Evolutionary conservation across 2,329 filamentous ascomycete genomes (phyloP).

Genomic region (Tolypocladium sp.): DNA sequence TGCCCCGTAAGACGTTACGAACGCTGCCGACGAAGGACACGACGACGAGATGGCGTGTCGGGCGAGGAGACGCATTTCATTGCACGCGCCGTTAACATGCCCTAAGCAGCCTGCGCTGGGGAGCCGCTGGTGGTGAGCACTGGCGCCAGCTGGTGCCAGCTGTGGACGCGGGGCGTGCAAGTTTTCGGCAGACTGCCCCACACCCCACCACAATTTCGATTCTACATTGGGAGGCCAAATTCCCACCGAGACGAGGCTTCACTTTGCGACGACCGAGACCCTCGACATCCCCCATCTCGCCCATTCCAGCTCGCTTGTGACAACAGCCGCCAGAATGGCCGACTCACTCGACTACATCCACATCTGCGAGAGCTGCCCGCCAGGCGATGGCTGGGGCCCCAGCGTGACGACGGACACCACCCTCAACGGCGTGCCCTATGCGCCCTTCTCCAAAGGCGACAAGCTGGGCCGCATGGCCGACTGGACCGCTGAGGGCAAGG

Average conservation of each 20-base stretch:
- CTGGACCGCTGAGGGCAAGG: slow-evolving; percentile 90
- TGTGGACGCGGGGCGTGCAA: slow-evolving; percentile 17
- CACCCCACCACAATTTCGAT: slow-evolving; percentile 35
- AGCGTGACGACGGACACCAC: slow-evolving; percentile 75
- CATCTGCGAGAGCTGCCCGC: slow-evolving; percentile 62
- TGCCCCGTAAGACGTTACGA: too few relatives aligned
- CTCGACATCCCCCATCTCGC: slow-evolving; percentile 2
- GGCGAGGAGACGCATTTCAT: background rate
- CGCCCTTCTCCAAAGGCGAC: slow-evolving; percentile 96
- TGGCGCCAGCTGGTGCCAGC: background rate
- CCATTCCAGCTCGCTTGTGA: background rate
- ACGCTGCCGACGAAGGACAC: background rate
- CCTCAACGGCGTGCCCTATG: slow-evolving; percentile 90
- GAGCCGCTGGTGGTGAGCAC: background rate
- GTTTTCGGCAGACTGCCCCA: slow-evolving; percentile 19
- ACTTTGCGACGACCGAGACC: slow-evolving; percentile 7
- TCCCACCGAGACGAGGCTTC: slow-evolving; percentile 13
- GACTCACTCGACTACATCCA: slow-evolving; percentile 49
- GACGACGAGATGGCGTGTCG: background rate
- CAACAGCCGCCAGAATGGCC: slow-evolving; percentile 27
- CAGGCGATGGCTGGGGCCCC: slow-evolving; percentile 82
- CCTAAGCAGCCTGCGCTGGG: background rate
- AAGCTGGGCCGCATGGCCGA: slow-evolving; percentile 99
- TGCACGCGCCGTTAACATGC: background rate
- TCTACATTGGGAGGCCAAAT: slow-evolving; percentile 21